Conservation (phyloP, 805 yeast species). For the Jamesozyma piceae region DNA sequence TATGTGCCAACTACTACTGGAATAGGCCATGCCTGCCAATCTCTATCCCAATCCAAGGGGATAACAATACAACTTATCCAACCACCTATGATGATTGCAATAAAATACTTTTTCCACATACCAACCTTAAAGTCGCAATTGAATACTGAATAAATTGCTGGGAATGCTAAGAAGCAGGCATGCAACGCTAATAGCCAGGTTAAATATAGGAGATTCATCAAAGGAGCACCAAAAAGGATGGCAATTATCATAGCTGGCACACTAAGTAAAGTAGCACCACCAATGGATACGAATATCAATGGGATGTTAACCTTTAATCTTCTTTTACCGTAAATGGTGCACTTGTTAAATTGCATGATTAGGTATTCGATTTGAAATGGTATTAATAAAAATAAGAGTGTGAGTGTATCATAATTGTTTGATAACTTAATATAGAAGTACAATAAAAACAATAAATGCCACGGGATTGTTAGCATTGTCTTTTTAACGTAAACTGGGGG, state of each 20-base stretch:
- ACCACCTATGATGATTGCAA: conserved; percentile 46
- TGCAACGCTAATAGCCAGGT: conserved; percentile 57
- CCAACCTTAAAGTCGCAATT: conserved; percentile 44
- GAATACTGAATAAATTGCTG: conserved; percentile 55
- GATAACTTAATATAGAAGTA: conserved; percentile 27
- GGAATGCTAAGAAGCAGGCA: conserved; percentile 47
- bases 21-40: conserved; percentile 95
- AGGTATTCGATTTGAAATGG: conserved; percentile 32
- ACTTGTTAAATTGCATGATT: conserved; percentile 27
- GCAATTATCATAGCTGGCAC: conserved; percentile 29
- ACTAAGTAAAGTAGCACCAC: conserved; percentile 19
- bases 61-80: conserved; percentile 93
- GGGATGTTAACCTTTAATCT: conserved; percentile 24
- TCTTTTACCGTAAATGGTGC: conserved; percentile 29
- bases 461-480: conserved; percentile 24
- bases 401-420: conserved; percentile 20
- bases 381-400: conserved; percentile 23
- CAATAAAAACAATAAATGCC: conserved; percentile 27
- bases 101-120: conserved; percentile 29
- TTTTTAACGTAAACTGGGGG: conserved; percentile 30
- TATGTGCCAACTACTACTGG: conserved; percentile 76
- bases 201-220: conserved; percentile 40
- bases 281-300: conserved; percentile 17
- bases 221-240: conserved; percentile 76
- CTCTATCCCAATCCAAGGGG: conserved; percentile 95